Percentiles rank a stretch among this genome's conserved stretches.
phyloP scores from a whole-genome alignment of 345 rosid genomes.

The Luvunga scandens region DNA sequence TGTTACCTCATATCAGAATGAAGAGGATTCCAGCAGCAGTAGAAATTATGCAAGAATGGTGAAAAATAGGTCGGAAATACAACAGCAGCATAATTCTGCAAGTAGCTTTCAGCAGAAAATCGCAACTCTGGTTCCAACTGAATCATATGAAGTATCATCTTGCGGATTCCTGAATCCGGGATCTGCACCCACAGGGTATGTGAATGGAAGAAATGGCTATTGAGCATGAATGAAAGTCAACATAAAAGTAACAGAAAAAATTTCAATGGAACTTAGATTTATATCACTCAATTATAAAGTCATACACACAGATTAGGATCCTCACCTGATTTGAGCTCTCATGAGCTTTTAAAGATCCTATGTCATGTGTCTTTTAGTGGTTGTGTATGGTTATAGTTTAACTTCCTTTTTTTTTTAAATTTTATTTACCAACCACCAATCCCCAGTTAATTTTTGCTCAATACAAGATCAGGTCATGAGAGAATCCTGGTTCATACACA shows the following conservation, averaged over 20 bases:
- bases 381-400: too few relatives aligned
- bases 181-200: constrained; percentile 44
- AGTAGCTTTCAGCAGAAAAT: constrained; percentile 83
- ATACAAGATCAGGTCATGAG: too few relatives aligned
- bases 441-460: too few relatives aligned
- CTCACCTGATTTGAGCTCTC: too few relatives aligned
- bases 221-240: constrained; percentile 9
- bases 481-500: neutral
- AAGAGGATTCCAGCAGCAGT: constrained; percentile 95
- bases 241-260: neutral
- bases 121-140: constrained; percentile 96
- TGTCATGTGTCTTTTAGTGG: too few relatives aligned
- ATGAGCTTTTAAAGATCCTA: too few relatives aligned
- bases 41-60: constrained; percentile 88
- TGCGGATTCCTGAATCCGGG: constrained; percentile 85
- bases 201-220: neutral
- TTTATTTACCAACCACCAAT: too few relatives aligned
- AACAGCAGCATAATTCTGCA: constrained; percentile 68
- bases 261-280: neutral
- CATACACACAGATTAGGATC: neutral
- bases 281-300: neutral
- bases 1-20: constrained; percentile 92
- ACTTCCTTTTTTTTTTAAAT: too few relatives aligned
- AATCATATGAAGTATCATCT: constrained; percentile 98
- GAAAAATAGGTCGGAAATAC: constrained; percentile 91